A percentile compares a stretch with the other conserved stretches of the same genome.
Conservation (phyloP, 257 asterid genomes). For the Nicotiana sylvestris region DNA sequence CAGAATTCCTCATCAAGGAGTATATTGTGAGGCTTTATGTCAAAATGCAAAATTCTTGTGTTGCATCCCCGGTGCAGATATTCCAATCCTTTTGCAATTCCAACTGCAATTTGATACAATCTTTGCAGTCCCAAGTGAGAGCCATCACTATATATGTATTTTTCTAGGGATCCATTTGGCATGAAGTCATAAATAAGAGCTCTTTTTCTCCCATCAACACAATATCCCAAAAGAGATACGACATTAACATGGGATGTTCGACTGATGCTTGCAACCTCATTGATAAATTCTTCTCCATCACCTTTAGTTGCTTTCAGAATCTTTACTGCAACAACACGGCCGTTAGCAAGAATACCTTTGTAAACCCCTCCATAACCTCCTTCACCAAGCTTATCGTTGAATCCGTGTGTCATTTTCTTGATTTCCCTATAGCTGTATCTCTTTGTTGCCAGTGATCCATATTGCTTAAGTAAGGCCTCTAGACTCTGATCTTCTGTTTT, state of each 20-base stretch:
- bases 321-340: conserved; percentile 23
- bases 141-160: background rate
- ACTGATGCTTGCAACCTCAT: conserved; percentile 26
- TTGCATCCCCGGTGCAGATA: conserved; percentile 28
- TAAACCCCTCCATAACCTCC: conserved; percentile 25
- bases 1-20: conserved; percentile 21
- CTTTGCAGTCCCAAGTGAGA: conserved; percentile 8
- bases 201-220: conserved; percentile 21
- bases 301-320: conserved; percentile 18
- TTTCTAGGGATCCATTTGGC: conserved; percentile 34
- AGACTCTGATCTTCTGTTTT: conserved; percentile 7
- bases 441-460: background rate
- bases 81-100: conserved; percentile 24
- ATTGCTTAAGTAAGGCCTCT: background rate
- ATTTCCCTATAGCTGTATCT: background rate
- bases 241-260: conserved; percentile 24
- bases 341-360: conserved; percentile 12
- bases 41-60: conserved; percentile 27
- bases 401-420: background rate
- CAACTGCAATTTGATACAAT: conserved; percentile 18
- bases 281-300: conserved; percentile 28
- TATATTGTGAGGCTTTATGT: conserved; percentile 32
- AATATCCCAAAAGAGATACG: conserved; percentile 25
- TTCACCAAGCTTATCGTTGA: conserved; percentile 19
- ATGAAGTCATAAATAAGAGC: conserved; percentile 33